Evolutionary conservation across 176 grass and related monocot species (phyloP).

Genomic region (Oryza glumipatula): DNA sequence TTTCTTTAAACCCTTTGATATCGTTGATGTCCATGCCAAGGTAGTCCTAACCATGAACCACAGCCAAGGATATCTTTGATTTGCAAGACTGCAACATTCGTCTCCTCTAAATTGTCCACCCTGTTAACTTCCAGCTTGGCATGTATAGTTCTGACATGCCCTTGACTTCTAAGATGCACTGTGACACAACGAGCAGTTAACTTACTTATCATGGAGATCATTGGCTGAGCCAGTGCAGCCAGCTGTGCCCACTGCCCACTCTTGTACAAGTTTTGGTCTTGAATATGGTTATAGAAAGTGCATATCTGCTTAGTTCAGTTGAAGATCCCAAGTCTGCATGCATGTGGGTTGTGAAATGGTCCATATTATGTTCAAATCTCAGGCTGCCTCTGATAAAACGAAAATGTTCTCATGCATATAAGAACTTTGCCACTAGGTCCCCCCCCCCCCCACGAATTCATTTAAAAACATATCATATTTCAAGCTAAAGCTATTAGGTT

Average conservation of each 20-base stretch:
- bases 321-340: not conserved
- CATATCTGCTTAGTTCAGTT: not conserved
- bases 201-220: not conserved
- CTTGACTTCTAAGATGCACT: not conserved
- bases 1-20: not conserved
- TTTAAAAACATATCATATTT: not conserved
- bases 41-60: not conserved
- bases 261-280: not conserved
- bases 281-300: not conserved
- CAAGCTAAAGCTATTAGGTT: not conserved
- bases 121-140: not conserved
- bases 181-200: not conserved
- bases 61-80: too few species aligned
- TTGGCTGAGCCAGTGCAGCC: not conserved
- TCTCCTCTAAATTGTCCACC: not conserved
- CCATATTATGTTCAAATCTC: not conserved
- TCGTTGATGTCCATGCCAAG: not conserved
- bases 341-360: not conserved
- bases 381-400: not conserved
- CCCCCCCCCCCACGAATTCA: not conserved
- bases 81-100: not conserved
- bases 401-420: not conserved
- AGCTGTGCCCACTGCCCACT: not conserved
- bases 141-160: not conserved
- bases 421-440: not conserved